Base-by-base conservation (phyloP, 177 flowering plant genomes). In the Vitis hybrid region DNA sequence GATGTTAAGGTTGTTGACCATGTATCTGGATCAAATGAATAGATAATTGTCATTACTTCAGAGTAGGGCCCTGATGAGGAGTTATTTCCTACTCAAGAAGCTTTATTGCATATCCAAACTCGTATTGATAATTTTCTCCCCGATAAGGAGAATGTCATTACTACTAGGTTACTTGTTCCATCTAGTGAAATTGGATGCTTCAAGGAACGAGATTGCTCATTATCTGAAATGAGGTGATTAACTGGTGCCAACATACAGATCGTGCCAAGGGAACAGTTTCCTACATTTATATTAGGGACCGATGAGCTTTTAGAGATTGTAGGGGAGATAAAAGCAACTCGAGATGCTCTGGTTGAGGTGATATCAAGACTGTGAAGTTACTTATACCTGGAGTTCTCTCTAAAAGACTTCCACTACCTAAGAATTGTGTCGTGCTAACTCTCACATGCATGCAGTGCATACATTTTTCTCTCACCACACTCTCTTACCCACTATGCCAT, bases 61-160 rank as follows among this genome's bases (percentile, higher is more conserved):
- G 90, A 92, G 49, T 74, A 96, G 99, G 97, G 91, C 73, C 99
- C 95, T 73, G 97, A 94, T 72, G 97, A 96, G 81, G 97, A 88
- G 74, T 69, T 96, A 59, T 93, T 96, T 83, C 99, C 99, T 68
- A 96, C 99, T 72, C 99, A 96, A 83, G 98, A 96, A 83, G 99
- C 97, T 54, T 79, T 96, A 77, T 74, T 96, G 78, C 98, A 96
- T 77, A 89, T 96, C 73, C 99, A 96, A 80, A 92, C 86, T 71
- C 88, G 84, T 62, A 94, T 96, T 74, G 90, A 88, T 40, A 94
- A 94, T 79, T 89, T 91, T 66, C 75, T 81, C 76, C 89, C 91
- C 18, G 97, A 92, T 64, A 85, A 85, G 68, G 98, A 92, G 62
- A 92, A 92, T 72, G 74, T 90, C 68, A 69, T 92, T 64, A 89